Evolutionary conservation across 371 early-diverging fungal species (phyloP), one percentile per base, ranked within the genome.

Genomic region (Apophysomyces sp.): DNA sequence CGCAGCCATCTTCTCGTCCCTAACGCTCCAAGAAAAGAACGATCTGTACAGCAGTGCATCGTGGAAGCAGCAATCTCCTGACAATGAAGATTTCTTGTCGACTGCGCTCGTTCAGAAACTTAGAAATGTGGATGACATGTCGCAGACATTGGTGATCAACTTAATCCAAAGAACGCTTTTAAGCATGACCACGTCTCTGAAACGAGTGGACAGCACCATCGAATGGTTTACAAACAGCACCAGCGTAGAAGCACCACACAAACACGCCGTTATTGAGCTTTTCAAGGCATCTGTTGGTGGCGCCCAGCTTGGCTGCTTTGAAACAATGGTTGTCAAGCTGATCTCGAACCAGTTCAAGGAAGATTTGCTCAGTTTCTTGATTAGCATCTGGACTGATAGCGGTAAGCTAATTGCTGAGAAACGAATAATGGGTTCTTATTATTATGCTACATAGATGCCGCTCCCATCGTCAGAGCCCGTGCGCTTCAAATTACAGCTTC

Each of bases 301-400:
- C 1, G 30, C 77, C 12, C 57, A 66, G 53, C 70, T 83, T 44
- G 68, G 57, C 3, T 72, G 76, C 11, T 84, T 78, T 65, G 89
- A 89, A 18, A 58, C 72, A 4, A 69, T 84, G 63, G 61, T 89
- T 11, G 73, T 82, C 15, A 69, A 73, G 39, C 53, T 93, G 52
- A 78, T 92, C 52, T 72, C 73, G 18, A 49, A 52, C 13, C 89
- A 89, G 40, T 65, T 89, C 24, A 70, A 73, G 15, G 70, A 70
- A 28, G 87, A 87, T 60, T 63, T 84, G 27, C 68, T 90, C 49
- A 77, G 86, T 62, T 92, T 92, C 72, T 72, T 91, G 58, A 80
- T 84, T 11, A 77, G 80, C 4, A 60, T 80, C 16, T 92, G 91
- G 91, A 71, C 81, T 4, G 73, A 84, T 27, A 58, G 64, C 55